Base-by-base conservation (phyloP, 139 green algal species). In the Picochlorum sp. region DNA sequence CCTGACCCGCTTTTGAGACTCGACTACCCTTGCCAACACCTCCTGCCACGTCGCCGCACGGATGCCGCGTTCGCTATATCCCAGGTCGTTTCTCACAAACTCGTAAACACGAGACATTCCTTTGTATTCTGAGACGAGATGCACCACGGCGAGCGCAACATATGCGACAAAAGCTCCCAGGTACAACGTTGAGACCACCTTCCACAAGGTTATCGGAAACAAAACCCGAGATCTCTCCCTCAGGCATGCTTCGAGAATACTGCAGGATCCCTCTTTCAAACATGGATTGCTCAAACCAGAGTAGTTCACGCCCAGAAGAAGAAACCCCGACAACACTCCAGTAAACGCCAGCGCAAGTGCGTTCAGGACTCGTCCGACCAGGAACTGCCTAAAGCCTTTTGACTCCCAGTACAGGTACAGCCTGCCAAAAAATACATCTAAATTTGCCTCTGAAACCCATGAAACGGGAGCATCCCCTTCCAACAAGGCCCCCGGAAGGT, bases 261-360 rank as follows among this genome's bases (percentile, higher is more conserved):
- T 83, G 69, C 87, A 91, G 3, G 66, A 83, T 49, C 79, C 79
- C 13, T 77, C 32, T 18, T 61, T 49, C 3, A 84, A 50, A 65
- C 73, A 84, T 34, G 74, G 32, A 3, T 38, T 51, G n/a, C 70
- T 64, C 54, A 95, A 72, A 7, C 75, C 84, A 2, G 57, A 14
- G 85, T 88, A 98, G 62, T 96, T 71, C 3, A 97, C 79, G 50
- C 78, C 83, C 21, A 98, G 73, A 49, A 97, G 80, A 58, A 97
- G 77, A 61, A 96, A 86, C 45, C 57, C 81, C 2, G 76, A 87
- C 68, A 96, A 90, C 45, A 68, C 70, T 34, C 94, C 84, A 0
- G 90, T 97, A 81, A 98, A 98, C 13, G 61, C 83, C n/a, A 98
- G 80, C 0, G 86, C 89, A 21, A 81, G 30, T 47, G 97, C 68